phyloP scores from a whole-genome alignment of 352 stramenopile genomes.

The Globisporangium nagaii region DNA sequence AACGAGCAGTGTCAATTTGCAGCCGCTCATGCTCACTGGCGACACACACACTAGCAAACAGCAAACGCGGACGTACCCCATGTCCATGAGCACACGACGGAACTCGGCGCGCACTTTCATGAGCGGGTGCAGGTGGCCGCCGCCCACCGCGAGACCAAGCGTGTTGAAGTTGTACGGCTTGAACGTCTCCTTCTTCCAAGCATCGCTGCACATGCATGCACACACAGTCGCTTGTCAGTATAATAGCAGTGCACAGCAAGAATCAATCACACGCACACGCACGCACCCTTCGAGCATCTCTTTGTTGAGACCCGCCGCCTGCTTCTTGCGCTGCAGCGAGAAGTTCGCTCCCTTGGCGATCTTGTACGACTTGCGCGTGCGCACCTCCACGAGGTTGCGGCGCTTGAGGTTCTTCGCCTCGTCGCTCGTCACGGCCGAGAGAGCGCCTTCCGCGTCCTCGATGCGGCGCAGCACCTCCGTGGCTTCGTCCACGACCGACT shows the following conservation, averaged over 20 bases:
- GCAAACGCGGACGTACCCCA: constrained; percentile 78
- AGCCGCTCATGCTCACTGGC: background rate
- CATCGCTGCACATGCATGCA: constrained; percentile 40
- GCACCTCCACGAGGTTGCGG: constrained; percentile 74
- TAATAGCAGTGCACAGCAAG: too few species aligned
- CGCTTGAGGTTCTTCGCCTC: constrained; percentile 80
- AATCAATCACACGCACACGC: background rate
- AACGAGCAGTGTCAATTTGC: too few species aligned
- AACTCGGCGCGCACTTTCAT: constrained; percentile 98
- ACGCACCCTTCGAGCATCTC: constrained; percentile 95
- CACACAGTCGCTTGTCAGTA: constrained; percentile 3
- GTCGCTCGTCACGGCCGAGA: constrained; percentile 63
- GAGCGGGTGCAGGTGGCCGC: constrained; percentile 97
- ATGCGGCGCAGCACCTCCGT: constrained; percentile 87
- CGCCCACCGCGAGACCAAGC: constrained; percentile 90
- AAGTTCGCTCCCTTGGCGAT: constrained; percentile 93
- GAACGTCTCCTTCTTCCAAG: constrained; percentile 95
- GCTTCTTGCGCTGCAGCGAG: constrained; percentile 91
- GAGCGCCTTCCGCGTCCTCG: constrained; percentile 38
- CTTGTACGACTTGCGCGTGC: constrained; percentile 92
- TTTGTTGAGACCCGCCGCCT: constrained; percentile 96
- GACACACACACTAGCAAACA: background rate
- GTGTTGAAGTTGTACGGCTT: constrained; percentile 99
- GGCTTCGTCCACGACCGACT: constrained; percentile 56
- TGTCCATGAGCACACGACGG: constrained; percentile 98